Percentiles rank a stretch among this genome's conserved stretches.
Evolutionary conservation across 306 rosid species (phyloP).

Genomic region (Corylus heterophylla): DNA sequence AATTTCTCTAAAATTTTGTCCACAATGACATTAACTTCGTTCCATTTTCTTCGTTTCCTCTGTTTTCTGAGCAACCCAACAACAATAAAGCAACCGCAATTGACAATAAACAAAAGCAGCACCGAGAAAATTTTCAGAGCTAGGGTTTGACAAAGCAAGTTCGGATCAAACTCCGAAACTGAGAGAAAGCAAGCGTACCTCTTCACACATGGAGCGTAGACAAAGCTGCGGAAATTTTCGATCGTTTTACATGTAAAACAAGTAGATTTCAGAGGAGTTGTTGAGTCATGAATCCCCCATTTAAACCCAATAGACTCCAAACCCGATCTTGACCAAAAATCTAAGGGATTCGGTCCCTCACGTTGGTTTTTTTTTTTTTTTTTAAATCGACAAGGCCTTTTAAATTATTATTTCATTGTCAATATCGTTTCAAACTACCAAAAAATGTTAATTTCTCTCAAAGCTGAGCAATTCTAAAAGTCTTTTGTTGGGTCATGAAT

Average conservation of each 20-base stretch:
- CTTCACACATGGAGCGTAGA: background rate
- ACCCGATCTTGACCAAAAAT: too few species aligned
- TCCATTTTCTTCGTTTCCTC: background rate
- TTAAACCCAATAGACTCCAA: too few species aligned
- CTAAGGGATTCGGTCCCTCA: too few species aligned
- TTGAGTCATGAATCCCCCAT: too few species aligned
- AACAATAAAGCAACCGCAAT: background rate
- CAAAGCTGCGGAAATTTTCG: background rate
- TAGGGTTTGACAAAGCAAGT: background rate
- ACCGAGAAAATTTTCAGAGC: background rate
- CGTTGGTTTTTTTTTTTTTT: too few species aligned
- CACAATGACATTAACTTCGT: too few species aligned
- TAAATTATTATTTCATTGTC: too few species aligned
- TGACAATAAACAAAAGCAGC: constrained; percentile 10
- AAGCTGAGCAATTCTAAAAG: too few species aligned
- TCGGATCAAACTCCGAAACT: background rate
- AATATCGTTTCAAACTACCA: too few species aligned
- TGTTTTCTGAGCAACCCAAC: constrained; percentile 13
- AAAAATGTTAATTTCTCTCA: too few species aligned
- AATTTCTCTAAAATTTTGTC: background rate
- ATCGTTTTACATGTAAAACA: background rate
- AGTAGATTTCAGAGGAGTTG: background rate
- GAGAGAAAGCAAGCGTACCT: background rate
- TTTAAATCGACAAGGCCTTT: too few species aligned
- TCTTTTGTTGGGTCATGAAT: too few species aligned